Evolutionary conservation across 805 yeast species (phyloP).

Genomic region (Grigorovia transvaalensis): DNA sequence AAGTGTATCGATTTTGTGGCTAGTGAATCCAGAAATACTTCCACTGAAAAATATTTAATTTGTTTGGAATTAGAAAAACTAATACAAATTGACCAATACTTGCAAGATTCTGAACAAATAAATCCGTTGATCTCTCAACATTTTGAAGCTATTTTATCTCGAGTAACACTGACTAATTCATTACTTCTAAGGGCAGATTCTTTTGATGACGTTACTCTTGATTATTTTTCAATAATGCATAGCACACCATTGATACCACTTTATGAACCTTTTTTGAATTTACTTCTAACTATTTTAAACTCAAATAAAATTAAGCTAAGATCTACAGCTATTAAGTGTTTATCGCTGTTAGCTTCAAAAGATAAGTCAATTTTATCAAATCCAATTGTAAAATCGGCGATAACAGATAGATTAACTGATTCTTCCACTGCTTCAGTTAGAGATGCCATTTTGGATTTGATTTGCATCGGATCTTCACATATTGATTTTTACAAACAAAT

Average conservation of each 20-base stretch:
- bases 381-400: constrained; percentile 41
- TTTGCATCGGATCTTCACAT: constrained; percentile 31
- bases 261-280: constrained; percentile 44
- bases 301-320: constrained; percentile 43
- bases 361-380: constrained; percentile 43
- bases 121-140: background rate
- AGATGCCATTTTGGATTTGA: constrained; percentile 63
- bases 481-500: constrained; percentile 40
- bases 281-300: constrained; percentile 39
- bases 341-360: constrained; percentile 43
- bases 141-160: background rate
- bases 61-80: constrained; percentile 8
- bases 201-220: constrained; percentile 3
- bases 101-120: constrained; percentile 7
- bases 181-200: background rate
- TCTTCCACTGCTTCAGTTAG: constrained; percentile 64
- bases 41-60: constrained; percentile 13
- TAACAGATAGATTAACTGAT: constrained; percentile 45
- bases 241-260: constrained; percentile 22
- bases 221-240: constrained; percentile 17
- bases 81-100: constrained; percentile 9
- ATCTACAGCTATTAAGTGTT: constrained; percentile 54
- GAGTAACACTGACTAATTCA: background rate
- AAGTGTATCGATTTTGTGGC: constrained; percentile 7
- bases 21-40: background rate